A percentile compares a stretch with the other conserved stretches of the same genome.
Conservation (phyloP, 2,329 filamentous ascomycete species). For the Fusarium abutilonis region DNA sequence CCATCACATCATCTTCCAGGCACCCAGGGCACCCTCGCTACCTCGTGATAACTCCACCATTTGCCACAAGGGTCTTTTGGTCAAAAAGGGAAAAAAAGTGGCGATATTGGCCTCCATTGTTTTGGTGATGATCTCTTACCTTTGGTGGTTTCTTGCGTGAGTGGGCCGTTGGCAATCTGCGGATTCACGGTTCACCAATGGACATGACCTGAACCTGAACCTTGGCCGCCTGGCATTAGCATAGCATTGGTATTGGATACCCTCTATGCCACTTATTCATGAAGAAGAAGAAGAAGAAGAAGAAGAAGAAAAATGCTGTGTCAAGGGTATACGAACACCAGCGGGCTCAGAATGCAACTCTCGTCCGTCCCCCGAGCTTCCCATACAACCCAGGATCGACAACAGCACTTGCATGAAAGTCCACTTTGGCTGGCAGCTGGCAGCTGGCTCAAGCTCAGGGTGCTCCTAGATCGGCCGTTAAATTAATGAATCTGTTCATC, state of each 20-base stretch:
- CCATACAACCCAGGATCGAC: neutral
- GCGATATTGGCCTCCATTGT: constrained; percentile 5
- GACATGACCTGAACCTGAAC: neutral
- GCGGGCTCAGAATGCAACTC: neutral
- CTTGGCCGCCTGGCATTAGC: neutral
- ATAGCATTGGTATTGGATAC: no score
- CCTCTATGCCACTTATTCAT: neutral
- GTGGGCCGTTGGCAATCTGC: constrained; percentile 17
- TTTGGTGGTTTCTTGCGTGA: neutral
- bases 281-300: neutral
- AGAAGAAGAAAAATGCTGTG: neutral
- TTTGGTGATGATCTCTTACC: neutral
- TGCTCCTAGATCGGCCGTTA: constrained; percentile 29
- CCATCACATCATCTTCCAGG: neutral
- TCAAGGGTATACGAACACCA: neutral
- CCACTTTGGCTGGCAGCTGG: neutral
- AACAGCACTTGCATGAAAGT: constrained; percentile 1
- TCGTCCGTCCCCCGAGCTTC: neutral
- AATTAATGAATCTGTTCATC: neutral
- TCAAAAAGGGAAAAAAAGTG: neutral
- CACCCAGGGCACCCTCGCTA: no score
- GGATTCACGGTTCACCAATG: constrained; percentile 2
- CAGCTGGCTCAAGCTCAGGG: neutral
- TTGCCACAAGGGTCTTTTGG: neutral
- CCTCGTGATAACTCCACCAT: constrained; percentile 8